Evolutionary conservation across 2,329 filamentous ascomycete species (phyloP), one percentile per base, ranked within the genome.

Genomic region (Madurella fahalii): DNA sequence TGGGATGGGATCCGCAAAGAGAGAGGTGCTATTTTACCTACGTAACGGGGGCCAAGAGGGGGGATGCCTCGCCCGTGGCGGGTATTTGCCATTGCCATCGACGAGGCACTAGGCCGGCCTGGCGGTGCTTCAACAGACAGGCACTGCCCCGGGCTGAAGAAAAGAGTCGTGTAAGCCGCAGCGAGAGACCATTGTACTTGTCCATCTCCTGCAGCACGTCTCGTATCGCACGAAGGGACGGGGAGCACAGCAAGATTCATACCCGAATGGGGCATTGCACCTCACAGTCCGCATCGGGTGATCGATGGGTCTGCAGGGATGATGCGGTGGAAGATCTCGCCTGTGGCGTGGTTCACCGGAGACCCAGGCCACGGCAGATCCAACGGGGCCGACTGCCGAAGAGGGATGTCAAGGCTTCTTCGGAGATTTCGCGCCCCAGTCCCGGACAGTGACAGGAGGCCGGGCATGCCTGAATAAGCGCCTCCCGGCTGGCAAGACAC

Each of bases 371-470:
- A 50, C 46, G 56, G 56, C 52, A 58, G 46, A 58, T 55, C 46
- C 42, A 45, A 51, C 52, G 42, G 50, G 31, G 42, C 42, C 47
- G 56, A 53, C 32, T 58, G 52, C 52, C 52, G 50, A 42, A 48
- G 16, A 25, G n/a, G 17, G 18, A 39, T 32, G 18, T 44, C 43
- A 11, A 42, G 47, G 44, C 46, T 42, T 45, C 40, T 45, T 54
- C 58, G 56, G 54, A 54, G 54, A 58, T 44, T 16, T 58, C 43
- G 51, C 39, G 32, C 48, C 51, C 47, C 53, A 52, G 45, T 49
- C 47, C 54, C 51, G 56, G 49, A 25, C 51, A 43, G 48, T 43
- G 46, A 58, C 52, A 58, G 53, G 54, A 56, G 50, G n/a, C n/a
- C n/a, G n/a, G 32, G 30, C 25, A 25, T 32, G 42, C 30, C 16